A percentile compares a stretch with the other conserved stretches of the same genome.
Conservation (phyloP, 495 filamentous ascomycete genomes). For the Darksidea phi region DNA sequence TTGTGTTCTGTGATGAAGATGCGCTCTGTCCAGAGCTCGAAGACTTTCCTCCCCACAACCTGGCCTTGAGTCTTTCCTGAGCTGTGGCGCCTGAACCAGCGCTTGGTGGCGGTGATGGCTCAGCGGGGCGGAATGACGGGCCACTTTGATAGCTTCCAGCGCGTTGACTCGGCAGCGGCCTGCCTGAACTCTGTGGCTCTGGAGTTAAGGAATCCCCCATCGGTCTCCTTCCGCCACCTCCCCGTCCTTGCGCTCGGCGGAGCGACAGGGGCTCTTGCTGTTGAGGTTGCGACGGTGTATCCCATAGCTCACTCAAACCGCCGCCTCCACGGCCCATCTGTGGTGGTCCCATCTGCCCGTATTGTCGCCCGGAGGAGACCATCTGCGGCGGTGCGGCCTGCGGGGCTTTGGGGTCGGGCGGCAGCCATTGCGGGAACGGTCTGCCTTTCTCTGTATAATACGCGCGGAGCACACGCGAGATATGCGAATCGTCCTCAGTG, state of each 20-base stretch:
- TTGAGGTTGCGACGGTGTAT: conserved; percentile 52
- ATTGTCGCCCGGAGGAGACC: conserved; percentile 42
- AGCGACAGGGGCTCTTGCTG: conserved; percentile 56
- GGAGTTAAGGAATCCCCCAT: conserved; percentile 30
- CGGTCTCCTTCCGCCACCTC: conserved; percentile 32
- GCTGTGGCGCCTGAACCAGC: conserved; percentile 51
- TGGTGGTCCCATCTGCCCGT: conserved; percentile 26
- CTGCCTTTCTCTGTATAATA: conserved; percentile 91
- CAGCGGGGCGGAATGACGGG: conserved; percentile 36
- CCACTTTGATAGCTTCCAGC: conserved; percentile 66
- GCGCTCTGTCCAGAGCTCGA: conserved; percentile 28
- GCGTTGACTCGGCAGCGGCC: conserved; percentile 68
- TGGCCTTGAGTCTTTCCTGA: conserved; percentile 66
- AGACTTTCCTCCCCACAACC: conserved; percentile 55
- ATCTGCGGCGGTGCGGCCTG: conserved; percentile 53
- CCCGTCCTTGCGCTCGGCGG: conserved; percentile 45
- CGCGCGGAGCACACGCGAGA: conserved; percentile 89
- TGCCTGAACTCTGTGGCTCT: conserved; percentile 47
- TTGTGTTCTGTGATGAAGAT: conserved; percentile 22
- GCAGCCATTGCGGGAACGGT: conserved; percentile 84
- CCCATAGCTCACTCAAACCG: conserved; percentile 81
- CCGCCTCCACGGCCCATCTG: conserved; percentile 47
- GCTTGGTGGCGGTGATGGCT: conserved; percentile 42
- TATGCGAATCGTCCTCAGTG: conserved; percentile 90
- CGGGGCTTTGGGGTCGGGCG: conserved; percentile 74